phyloP scores from a whole-genome alignment of 2,329 filamentous ascomycete species.

The Aspergillus melleus region DNA sequence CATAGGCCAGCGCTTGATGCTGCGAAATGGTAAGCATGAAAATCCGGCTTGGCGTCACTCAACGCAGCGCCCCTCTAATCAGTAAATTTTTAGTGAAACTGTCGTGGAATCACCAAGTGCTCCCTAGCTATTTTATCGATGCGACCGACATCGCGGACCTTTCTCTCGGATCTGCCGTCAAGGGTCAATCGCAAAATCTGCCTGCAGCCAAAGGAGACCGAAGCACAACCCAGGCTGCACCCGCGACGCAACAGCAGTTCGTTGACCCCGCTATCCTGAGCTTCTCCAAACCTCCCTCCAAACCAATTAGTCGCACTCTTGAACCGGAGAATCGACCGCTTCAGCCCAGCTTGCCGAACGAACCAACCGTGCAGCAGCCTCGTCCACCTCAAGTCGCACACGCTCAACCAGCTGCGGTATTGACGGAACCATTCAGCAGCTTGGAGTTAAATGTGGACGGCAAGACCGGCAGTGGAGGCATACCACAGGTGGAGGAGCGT shows the following conservation, averaged over 20 bases:
- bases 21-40: slow-evolving; percentile 65
- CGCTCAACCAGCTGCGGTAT: slow-evolving; percentile 31
- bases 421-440: slow-evolving; percentile 49
- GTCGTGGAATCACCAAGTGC: slow-evolving; percentile 52
- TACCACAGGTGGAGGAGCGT: slow-evolving; percentile 16
- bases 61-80: slow-evolving; percentile 10
- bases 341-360: slow-evolving; percentile 28
- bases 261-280: slow-evolving; percentile 83
- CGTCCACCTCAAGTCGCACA: slow-evolving; percentile 18
- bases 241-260: slow-evolving; percentile 52
- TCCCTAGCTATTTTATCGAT: slow-evolving; percentile 57
- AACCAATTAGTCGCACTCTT: slow-evolving; percentile 8
- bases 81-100: slow-evolving; percentile 43
- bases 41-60: neutral
- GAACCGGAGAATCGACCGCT: slow-evolving; percentile 13
- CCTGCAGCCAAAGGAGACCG: slow-evolving; percentile 19
- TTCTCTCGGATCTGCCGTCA: slow-evolving; percentile 25
- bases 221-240: slow-evolving; percentile 10
- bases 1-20: slow-evolving; percentile 66
- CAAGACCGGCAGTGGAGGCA: slow-evolving; percentile 12
- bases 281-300: slow-evolving; percentile 46
- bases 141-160: slow-evolving; percentile 61
- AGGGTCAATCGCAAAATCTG: slow-evolving; percentile 17
- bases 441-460: slow-evolving; percentile 35
- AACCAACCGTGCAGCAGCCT: slow-evolving; percentile 18